A percentile compares a stretch with the other conserved stretches of the same genome.
Conservation (phyloP, 225 moss, liverwort and hornwort species). For the Pseudoscleropodium purum region DNA sequence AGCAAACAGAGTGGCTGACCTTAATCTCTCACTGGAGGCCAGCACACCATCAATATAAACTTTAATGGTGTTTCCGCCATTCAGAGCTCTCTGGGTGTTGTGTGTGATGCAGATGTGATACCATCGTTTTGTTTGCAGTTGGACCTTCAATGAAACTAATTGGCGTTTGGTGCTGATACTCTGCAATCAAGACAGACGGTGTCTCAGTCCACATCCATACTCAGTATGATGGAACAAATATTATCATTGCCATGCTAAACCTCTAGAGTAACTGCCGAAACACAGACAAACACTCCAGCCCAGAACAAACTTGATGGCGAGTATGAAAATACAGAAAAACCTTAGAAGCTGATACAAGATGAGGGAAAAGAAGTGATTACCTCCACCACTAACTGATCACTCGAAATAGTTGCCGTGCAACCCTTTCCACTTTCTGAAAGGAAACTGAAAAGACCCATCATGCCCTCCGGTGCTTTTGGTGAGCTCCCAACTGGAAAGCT, state of each 20-base stretch:
- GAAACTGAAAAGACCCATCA: conserved; percentile 77
- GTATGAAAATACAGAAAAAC: neutral
- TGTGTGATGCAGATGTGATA: conserved; percentile 67
- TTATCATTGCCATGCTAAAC: neutral
- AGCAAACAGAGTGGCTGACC: conserved; percentile 22
- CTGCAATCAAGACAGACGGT: conserved; percentile 17
- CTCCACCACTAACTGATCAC: conserved; percentile 62
- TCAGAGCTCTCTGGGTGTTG: conserved; percentile 66
- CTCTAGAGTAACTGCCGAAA: neutral
- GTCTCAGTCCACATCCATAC: neutral
- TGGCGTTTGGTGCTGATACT: conserved; percentile 58
- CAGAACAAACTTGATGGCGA: neutral
- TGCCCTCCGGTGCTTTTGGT: conserved; percentile 32
- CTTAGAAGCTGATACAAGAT: neutral
- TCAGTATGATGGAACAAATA: neutral
- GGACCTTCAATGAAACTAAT: conserved; percentile 26
- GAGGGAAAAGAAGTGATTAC: conserved; percentile 20
- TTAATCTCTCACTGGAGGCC: conserved; percentile 54
- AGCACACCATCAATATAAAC: conserved; percentile 65
- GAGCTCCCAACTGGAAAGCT: conserved; percentile 42
- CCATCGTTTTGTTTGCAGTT: conserved; percentile 57
- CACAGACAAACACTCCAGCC: neutral
- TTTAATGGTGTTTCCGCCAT: conserved; percentile 65
- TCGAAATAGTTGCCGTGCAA: conserved; percentile 48
- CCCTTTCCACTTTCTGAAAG: conserved; percentile 74